Base-by-base conservation (phyloP, 1,284 basidiomycete genomes). In the Leccinum huronense region DNA sequence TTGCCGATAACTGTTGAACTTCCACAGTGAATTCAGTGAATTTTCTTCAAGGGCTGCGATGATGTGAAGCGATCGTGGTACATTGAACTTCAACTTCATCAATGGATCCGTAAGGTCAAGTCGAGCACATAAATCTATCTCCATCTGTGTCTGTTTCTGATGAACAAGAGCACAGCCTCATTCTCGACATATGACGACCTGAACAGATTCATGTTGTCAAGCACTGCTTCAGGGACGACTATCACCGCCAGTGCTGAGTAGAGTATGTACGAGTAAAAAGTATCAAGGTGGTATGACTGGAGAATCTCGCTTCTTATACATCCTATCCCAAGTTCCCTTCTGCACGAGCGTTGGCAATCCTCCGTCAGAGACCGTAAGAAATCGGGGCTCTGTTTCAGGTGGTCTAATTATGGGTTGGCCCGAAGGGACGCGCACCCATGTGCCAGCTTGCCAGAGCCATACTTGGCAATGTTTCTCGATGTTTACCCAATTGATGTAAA, bases 121-220 rank as follows among this genome's bases (percentile, higher is more conserved):
- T 27, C 23, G 1, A 27, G 23, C 23, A 27, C 23, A 27, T 27
- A 27, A 27, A 27, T 27, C 23, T 27, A 27, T 27, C 23, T 27
- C 23, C 23, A 27, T 27, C 23, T 27, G 23, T 27, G 23, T 64
- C 67, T 4, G 55, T 73, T 34, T 66, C 67, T 6, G 72, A 71
- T 42, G 76, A 78, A 27, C 66, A 61, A 8, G 70, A 74, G 27
- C 72, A 66, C 16, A 68, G 71, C 33, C 64, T 75, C 8, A 64
- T 66, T 40, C 62, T 69, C 7, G 76, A 78, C 14, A 66, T 77
- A 83, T 67, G 89, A 90, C 36, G 93, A 94, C 75, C 80, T 95
- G 59, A 93, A 90, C 71, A 88, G 94, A 36, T 93, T 91, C 72
- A 92, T 95, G 13, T 95, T 93, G 5, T 89, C 89, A 14, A 91